These are phyloP conservation scores for Aspergillus fumigatus DNA, from an alignment of 2,329 filamentous ascomycete genomes.

Conservation along the genomic window DNA sequence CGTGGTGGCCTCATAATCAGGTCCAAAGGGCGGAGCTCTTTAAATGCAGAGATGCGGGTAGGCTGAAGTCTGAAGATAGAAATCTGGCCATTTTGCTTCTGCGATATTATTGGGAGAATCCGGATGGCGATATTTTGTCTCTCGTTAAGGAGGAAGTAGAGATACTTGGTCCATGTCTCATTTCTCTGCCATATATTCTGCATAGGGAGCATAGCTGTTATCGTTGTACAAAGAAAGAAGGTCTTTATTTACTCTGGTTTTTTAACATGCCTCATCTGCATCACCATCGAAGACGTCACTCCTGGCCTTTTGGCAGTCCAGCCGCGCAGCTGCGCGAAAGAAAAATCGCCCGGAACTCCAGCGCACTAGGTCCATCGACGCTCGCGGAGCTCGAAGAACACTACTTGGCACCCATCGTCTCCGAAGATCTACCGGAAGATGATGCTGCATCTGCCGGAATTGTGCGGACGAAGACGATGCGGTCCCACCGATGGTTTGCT, in stretches of 20 bases:
- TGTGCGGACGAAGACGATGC: conserved; percentile 17
- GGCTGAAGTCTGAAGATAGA: background rate
- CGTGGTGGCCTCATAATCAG: conserved; percentile 15
- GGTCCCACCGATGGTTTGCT: conserved; percentile 10
- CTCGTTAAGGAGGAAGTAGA: conserved; percentile 5
- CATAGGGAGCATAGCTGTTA: background rate
- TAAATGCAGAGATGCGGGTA: conserved; percentile 6
- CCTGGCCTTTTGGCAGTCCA: conserved; percentile 34
- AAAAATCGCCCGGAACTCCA: conserved; percentile 8
- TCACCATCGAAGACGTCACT: conserved; percentile 31
- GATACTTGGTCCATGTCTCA: background rate
- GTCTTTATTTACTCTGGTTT: background rate
- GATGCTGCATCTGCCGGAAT: conserved; percentile 33
- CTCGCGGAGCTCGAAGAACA: conserved; percentile 5
- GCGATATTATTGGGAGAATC: conserved; percentile 5
- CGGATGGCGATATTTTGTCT: conserved; percentile 1
- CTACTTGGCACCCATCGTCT: conserved; percentile 14
- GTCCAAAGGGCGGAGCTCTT: conserved; percentile 12
- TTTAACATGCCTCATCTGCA: conserved; percentile 22
- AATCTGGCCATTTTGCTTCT: background rate
- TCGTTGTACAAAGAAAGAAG: background rate
- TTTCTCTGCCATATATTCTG: background rate
- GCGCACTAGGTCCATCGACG: background rate
- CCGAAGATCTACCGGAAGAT: conserved; percentile 23
- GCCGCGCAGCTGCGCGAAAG: conserved; percentile 17